Conservation (phyloP, 257 asterid species). For the Lycium ferocissimum region DNA sequence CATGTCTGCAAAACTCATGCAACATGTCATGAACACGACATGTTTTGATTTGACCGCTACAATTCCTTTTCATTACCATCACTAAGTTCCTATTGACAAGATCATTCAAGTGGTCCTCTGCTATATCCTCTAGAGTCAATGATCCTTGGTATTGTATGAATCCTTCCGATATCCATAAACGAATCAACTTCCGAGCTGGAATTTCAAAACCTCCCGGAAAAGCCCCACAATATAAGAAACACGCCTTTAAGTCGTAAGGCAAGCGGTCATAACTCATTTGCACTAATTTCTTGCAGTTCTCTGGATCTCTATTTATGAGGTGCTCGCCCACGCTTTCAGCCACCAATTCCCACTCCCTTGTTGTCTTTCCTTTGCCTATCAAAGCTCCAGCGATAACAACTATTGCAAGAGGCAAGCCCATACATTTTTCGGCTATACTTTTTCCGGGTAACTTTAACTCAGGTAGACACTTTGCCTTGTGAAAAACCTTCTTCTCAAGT, state of each 20-base stretch:
- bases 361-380: slow-evolving; percentile 43
- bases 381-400: slow-evolving; percentile 65
- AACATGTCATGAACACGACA: slow-evolving; percentile 65
- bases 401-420: slow-evolving; percentile 60
- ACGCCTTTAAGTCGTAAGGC: slow-evolving; percentile 58
- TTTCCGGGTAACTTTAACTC: slow-evolving; percentile 45
- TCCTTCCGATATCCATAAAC: slow-evolving; percentile 70
- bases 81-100: slow-evolving; percentile 57
- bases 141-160: slow-evolving; percentile 46
- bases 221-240: slow-evolving; percentile 65
- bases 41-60: slow-evolving; percentile 52
- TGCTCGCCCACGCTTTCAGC: slow-evolving; percentile 49
- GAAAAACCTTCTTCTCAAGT: slow-evolving; percentile 51
- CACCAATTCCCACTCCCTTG: slow-evolving; percentile 53
- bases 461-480: slow-evolving; percentile 50
- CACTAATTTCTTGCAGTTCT: slow-evolving; percentile 49
- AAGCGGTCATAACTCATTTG: slow-evolving; percentile 55
- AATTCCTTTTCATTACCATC: slow-evolving; percentile 45
- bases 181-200: slow-evolving; percentile 47
- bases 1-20: slow-evolving; percentile 55
- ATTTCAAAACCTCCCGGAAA: slow-evolving; percentile 59
- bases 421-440: slow-evolving; percentile 51
- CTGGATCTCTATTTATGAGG: slow-evolving; percentile 44
- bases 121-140: slow-evolving; percentile 55
- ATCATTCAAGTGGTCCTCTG: slow-evolving; percentile 55